Base-by-base conservation (phyloP, 2,329 filamentous ascomycete genomes). In the Leptographium wingfieldii region DNA sequence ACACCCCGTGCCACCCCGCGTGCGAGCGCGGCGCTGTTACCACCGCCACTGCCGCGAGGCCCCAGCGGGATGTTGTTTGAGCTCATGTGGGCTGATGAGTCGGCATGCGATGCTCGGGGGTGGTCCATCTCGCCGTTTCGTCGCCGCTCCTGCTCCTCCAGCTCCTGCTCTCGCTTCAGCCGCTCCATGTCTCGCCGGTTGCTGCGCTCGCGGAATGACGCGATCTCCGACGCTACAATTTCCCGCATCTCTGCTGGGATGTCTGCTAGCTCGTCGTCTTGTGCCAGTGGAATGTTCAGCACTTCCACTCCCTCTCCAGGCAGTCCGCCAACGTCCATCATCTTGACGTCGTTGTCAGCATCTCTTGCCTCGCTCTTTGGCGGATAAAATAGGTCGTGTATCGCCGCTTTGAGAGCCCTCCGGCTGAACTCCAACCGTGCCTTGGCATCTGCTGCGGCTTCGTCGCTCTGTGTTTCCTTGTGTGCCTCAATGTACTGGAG, bases 241-340 rank as follows among this genome's bases (percentile, higher is more conserved):
- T 95, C 94, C 29, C 94, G 86, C 90, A 96, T 95, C 70, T 97
- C 94, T 0, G 90, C 87, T 0, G 94, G 94, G 55, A 99, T 96
- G 68, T 99, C 94, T 25, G 92, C 87, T 35, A 99, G 78, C 69
- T 99, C 94, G 68, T 99, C 95, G 64, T 99, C 94, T 58, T 88
- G 83, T 1, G 86, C 85, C 38, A 96, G 80, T 4, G 91, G 87
- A 61, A 97, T 95, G 61, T 92, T 96, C 64, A 95, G 86, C 48
- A 96, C 86, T 71, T 96, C 91, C 6, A 90, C 85, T 59, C 84
- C 82, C 40, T 84, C 84, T 48, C 83, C 83, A 46, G 77, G 76
- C 0, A 58, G 27, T 2, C 51, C 55, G n/a, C 14, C 59, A 9
- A 79, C 80, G 63, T 88, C 86, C 55, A 80, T 80, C 89, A 92